A percentile compares a stretch with the other conserved stretches of the same genome.
Conservation (phyloP, 345 rosid species). For the Aurinia saxatilis region DNA sequence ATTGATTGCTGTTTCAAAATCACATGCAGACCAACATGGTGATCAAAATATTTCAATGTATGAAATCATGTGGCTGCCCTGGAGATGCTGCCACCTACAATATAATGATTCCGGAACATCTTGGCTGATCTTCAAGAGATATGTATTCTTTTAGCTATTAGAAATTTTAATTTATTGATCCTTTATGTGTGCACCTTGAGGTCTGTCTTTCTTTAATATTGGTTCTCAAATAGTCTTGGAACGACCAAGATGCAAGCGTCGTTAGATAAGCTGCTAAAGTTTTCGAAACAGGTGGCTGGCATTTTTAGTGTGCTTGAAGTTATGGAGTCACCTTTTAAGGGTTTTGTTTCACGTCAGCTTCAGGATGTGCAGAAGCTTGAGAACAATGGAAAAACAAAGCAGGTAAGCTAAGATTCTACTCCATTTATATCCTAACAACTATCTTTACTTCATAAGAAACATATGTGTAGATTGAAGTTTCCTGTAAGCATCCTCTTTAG, state of each 20-base stretch:
- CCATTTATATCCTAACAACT: neutral
- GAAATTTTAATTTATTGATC: constrained; percentile 3
- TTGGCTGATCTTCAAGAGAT: no score
- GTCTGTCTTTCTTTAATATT: no score
- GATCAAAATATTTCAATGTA: no score
- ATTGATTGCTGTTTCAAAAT: no score
- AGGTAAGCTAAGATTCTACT: constrained; percentile 43
- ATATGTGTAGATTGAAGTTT: neutral
- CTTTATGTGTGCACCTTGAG: constrained; percentile 14
- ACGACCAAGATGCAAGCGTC: constrained; percentile 49
- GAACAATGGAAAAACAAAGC: constrained; percentile 70
- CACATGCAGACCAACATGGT: no score
- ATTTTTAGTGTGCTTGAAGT: constrained; percentile 73
- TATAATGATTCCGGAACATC: no score
- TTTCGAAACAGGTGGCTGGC: constrained; percentile 49
- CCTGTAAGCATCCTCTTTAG: constrained; percentile 1
- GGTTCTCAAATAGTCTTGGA: constrained; percentile 56
- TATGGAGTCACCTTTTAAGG: constrained; percentile 81
- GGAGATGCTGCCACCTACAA: no score
- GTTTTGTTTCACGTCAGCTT: constrained; percentile 56
- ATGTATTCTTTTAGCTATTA: constrained; percentile 20
- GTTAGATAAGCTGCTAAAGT: constrained; percentile 48
- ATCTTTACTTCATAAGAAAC: neutral
- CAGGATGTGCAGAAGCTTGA: constrained; percentile 82
- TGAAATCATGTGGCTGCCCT: no score